phyloP scores from a whole-genome alignment of 2,329 filamentous ascomycete genomes.

The Stagonosporopsis tanaceti region DNA sequence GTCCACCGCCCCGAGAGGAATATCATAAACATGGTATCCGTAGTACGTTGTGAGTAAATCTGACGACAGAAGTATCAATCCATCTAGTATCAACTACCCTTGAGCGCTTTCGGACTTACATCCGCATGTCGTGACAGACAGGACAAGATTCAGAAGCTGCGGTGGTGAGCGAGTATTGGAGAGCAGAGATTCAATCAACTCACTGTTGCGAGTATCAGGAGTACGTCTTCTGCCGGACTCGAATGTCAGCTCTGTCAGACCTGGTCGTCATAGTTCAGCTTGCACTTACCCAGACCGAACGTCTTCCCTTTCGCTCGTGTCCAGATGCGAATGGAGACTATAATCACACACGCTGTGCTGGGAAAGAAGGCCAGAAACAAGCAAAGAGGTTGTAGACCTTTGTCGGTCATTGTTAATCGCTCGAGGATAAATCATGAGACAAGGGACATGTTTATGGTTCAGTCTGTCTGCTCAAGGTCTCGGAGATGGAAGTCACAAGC shows the following conservation, averaged over 20 bases:
- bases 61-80: background rate
- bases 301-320: constrained; percentile 3
- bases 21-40: constrained; percentile 27
- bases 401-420: background rate
- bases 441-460: too few relatives aligned
- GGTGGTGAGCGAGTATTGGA: background rate
- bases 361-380: constrained; percentile 16
- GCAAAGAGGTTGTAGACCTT: constrained; percentile 9
- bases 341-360: background rate
- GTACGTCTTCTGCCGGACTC: constrained; percentile 8
- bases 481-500: background rate
- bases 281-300: constrained; percentile 5
- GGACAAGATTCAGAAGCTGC: constrained; percentile 17
- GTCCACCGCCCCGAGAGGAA: constrained; percentile 23
- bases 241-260: background rate
- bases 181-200: background rate
- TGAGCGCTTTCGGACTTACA: constrained; percentile 3
- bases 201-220: constrained; percentile 18
- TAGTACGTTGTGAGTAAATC: constrained; percentile 20
- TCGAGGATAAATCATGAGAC: too few relatives aligned
- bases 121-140: constrained; percentile 19
- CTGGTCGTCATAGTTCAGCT: background rate
- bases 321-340: constrained; percentile 10
- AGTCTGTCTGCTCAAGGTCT: background rate
- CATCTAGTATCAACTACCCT: background rate